phyloP scores from a whole-genome alignment of 805 yeast genomes.

The Cyberlindnera sargentensis region DNA sequence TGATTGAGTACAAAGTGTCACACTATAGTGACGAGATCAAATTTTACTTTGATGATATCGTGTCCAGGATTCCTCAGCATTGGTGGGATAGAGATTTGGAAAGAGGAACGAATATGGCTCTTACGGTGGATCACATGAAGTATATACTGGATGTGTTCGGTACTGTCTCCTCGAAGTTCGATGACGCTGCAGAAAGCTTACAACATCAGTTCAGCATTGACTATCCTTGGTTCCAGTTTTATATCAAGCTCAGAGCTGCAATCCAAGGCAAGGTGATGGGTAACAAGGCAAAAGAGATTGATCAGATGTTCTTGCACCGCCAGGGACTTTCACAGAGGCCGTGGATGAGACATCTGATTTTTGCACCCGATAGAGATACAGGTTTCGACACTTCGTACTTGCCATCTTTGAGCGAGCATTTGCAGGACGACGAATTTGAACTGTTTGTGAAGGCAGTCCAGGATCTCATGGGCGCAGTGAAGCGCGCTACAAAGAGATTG shows the following conservation, averaged over 20 bases:
- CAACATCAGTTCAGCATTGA: slow-evolving; percentile 51
- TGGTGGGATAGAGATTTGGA: slow-evolving; percentile 22
- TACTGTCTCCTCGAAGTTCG: slow-evolving; percentile 30
- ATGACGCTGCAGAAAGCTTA: slow-evolving; percentile 38
- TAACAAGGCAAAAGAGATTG: slow-evolving; percentile 28
- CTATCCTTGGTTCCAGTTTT: slow-evolving; percentile 70
- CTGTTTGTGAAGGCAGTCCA: slow-evolving; percentile 9
- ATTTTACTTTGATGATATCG: slow-evolving; percentile 26
- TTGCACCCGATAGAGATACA: slow-evolving; percentile 48
- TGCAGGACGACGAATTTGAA: slow-evolving; percentile 39
- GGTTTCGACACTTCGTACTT: slow-evolving; percentile 47
- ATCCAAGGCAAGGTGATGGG: slow-evolving; percentile 50
- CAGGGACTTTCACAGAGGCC: slow-evolving; percentile 41
- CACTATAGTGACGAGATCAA: slow-evolving; percentile 42
- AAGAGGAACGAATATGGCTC: slow-evolving; percentile 1
- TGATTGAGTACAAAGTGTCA: slow-evolving; percentile 39
- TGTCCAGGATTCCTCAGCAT: slow-evolving; percentile 20
- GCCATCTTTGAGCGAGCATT: slow-evolving; percentile 55
- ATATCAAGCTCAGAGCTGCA: slow-evolving; percentile 51
- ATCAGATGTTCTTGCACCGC: slow-evolving; percentile 26
- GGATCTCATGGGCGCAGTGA: slow-evolving; percentile 4
- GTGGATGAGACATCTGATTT: slow-evolving; percentile 61
- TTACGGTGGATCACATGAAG: slow-evolving; percentile 7
- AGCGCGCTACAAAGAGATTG: slow-evolving; percentile 4
- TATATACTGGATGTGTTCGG: slow-evolving; percentile 2